Conservation (phyloP, 139 green algal species). For the Asterochloris erici region DNA sequence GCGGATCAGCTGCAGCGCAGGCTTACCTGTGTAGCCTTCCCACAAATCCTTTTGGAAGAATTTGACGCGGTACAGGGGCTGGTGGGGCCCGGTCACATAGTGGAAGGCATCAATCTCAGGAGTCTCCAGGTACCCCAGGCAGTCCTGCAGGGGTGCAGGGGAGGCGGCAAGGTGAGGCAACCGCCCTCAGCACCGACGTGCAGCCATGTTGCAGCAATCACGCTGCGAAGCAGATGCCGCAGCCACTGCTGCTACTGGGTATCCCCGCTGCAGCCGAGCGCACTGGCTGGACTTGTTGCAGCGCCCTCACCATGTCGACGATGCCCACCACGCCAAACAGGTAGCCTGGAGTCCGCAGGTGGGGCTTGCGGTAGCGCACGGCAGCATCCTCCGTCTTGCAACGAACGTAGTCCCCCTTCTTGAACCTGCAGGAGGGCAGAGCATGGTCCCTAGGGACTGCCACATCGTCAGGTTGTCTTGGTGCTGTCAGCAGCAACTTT, state of each 20-base stretch:
- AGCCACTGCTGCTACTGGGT: neutral
- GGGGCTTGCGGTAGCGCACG: slow-evolving; percentile 39
- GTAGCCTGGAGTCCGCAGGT: slow-evolving; percentile 46
- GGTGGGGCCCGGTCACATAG: slow-evolving; percentile 11
- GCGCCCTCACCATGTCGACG: slow-evolving; percentile 14
- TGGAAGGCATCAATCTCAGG: slow-evolving; percentile 16
- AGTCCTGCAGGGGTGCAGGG: neutral
- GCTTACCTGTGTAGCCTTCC: neutral
- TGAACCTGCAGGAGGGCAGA: slow-evolving; percentile 14
- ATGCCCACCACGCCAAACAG: slow-evolving; percentile 34
- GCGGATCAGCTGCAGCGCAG: no score
- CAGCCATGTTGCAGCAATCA: neutral
- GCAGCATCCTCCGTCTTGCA: slow-evolving; percentile 32
- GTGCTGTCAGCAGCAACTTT: neutral
- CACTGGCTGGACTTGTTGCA: neutral
- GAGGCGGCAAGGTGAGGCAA: neutral
- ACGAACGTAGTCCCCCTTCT: slow-evolving; percentile 29
- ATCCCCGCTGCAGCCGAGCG: neutral
- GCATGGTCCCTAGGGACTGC: no score
- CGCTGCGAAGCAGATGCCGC: neutral
- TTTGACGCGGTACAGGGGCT: slow-evolving; percentile 19
- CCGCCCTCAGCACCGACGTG: neutral
- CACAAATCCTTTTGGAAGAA: slow-evolving; percentile 9
- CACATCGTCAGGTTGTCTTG: no score
- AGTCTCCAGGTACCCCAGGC: slow-evolving; percentile 14